Evolutionary conservation across 768 basidiomycete genomes (phyloP).

Genomic region (Naganishia friedmannii): DNA sequence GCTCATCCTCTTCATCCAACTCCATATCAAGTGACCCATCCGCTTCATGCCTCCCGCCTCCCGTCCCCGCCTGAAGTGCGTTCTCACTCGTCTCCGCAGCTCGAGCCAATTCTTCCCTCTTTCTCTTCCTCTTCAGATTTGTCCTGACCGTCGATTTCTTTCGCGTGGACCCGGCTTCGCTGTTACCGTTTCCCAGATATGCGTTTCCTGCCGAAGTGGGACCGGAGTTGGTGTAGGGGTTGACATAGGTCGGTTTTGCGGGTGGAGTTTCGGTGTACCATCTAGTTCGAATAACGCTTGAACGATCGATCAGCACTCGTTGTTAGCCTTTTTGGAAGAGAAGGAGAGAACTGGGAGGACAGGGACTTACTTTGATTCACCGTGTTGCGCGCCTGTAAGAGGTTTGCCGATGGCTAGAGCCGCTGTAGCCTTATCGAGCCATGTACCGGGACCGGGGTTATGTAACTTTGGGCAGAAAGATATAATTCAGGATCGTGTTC

Average conservation of each 20-base stretch:
- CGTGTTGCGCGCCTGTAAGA: conserved; percentile 35
- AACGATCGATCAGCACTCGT: not conserved
- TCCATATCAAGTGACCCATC: conserved; percentile 8
- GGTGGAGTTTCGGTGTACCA: conserved; percentile 31
- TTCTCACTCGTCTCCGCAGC: conserved; percentile 16
- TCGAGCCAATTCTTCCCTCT: conserved; percentile 16
- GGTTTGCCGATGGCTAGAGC: conserved; percentile 41
- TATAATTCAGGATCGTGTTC: not conserved
- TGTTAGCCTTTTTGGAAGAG: not conserved
- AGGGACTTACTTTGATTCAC: conserved; percentile 37
- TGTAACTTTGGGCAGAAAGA: conserved; percentile 33
- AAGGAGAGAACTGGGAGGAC: not conserved
- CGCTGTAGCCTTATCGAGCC: conserved; percentile 50
- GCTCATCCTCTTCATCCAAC: conserved; percentile 15
- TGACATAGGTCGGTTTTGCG: conserved; percentile 22
- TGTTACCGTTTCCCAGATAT: not conserved
- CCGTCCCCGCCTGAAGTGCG: not conserved
- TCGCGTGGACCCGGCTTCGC: not conserved
- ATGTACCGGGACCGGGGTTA: conserved; percentile 47
- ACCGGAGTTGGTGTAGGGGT: conserved; percentile 4
- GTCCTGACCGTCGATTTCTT: not conserved
- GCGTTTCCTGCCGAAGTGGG: not conserved
- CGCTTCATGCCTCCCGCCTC: not conserved
- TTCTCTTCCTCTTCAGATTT: conserved; percentile 20
- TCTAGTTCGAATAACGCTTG: conserved; percentile 32